phyloP scores from a whole-genome alignment of 2,329 filamentous ascomycete species.

The Tolypocladium ovalisporum region DNA sequence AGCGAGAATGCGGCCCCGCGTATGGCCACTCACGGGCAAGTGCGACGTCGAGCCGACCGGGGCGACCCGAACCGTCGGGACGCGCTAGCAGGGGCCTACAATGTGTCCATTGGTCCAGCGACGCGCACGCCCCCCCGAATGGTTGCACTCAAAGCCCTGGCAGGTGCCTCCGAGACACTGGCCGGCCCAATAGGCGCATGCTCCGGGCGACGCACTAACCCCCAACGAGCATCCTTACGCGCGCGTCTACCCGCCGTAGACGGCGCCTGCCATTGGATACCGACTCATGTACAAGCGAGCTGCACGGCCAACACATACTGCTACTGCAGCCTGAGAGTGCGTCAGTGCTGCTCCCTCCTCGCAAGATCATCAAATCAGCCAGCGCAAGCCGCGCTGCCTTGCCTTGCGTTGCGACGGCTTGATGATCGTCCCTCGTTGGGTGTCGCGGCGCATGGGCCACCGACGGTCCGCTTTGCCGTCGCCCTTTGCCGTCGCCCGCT shows the following conservation, averaged over 20 bases:
- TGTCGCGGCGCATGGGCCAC: neutral
- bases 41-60: conserved; percentile 7
- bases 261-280: conserved; percentile 17
- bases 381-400: neutral
- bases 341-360: neutral
- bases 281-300: conserved; percentile 17
- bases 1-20: neutral
- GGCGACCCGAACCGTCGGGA: conserved; percentile 24
- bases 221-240: conserved; percentile 10
- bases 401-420: neutral
- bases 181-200: conserved; percentile 14
- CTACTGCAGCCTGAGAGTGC: neutral
- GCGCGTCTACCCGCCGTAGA: conserved; percentile 17
- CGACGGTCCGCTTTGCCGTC: neutral
- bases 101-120: conserved; percentile 9
- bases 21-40: conserved; percentile 1
- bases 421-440: neutral
- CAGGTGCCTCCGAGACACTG: conserved; percentile 1
- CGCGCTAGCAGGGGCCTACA: conserved; percentile 17
- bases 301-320: conserved; percentile 17
- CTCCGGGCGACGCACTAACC: conserved; percentile 11
- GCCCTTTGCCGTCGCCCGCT: neutral
- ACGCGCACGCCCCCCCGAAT: conserved; percentile 6
- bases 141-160: neutral
- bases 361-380: neutral